Evolutionary conservation across 2,329 filamentous ascomycete genomes (phyloP), one percentile per base, ranked within the genome.

Genomic region (Onygena corvina): DNA sequence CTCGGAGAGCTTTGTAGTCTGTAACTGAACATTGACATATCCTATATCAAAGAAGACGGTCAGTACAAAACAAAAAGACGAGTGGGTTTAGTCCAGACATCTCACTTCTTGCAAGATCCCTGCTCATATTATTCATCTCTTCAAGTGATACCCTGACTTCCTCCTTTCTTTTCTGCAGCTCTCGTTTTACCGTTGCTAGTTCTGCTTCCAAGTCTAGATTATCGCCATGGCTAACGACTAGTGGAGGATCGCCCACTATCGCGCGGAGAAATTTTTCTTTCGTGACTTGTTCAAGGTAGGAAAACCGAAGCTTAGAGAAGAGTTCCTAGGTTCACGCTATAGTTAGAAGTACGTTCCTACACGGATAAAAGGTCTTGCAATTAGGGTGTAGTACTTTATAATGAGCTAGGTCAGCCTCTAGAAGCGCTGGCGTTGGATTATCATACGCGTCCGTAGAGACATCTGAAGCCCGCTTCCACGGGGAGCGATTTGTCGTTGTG

Each of bases 231-330:
- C 83, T 83, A 51, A 94, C 85, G 40, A 96, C 83, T 12, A 89
- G 75, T 0, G 90, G 92, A 45, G 89, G 87, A 54, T 94, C 86
- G 54, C 86, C 87, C 12, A 93, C 87, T 58, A 96, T 93, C 55
- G 86, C 83, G 57, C 88, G 86, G 49, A 98, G 82, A 66, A 95
- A 96, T 61, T 94, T 94, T 66, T 98, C 92, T 69, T 96, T 98
- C 38, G 90, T 96, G 54, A 96, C 88, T 72, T 96, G 92, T 68
- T 98, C 92, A 58, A 95, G 84, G 68, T 96, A 96, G 56, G 86
- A 93, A 72, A 96, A 96, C 58, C 90, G 86, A 33, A 96, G 76
- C 70, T 98, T 96, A 35, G 87, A 84, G 67, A 96, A 98, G 16
- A 96, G 78, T 67, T 95, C 89, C 69, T 80, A 56, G 23, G 34